A percentile compares a stretch with the other conserved stretches of the same genome.
These are phyloP conservation scores for Brasilioporus rufonigricans DNA, from an alignment of 768 basidiomycete species.

Conservation along the genomic window DNA sequence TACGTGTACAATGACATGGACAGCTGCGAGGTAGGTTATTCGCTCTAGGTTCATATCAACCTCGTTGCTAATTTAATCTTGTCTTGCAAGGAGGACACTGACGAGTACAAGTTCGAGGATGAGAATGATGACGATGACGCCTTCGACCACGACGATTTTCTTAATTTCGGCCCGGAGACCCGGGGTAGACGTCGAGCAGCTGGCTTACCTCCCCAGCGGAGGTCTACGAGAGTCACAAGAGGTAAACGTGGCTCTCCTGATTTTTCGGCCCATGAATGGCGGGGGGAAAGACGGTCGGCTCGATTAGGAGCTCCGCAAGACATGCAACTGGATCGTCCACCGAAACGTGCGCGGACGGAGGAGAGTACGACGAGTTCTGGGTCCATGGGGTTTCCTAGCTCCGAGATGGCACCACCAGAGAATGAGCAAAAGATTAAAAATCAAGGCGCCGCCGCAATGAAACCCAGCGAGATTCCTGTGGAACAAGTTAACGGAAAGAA, in stretches of 20 bases:
- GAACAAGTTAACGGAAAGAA: slow-evolving; percentile 79
- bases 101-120: slow-evolving; percentile 65
- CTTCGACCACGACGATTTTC: slow-evolving; percentile 39
- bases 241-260: slow-evolving; percentile 52
- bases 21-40: slow-evolving; percentile 50
- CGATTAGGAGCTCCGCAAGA: slow-evolving; percentile 61
- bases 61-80: slow-evolving; percentile 20
- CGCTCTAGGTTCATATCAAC: slow-evolving; percentile 18
- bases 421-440: slow-evolving; percentile 47
- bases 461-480: slow-evolving; percentile 69
- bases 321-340: slow-evolving; percentile 46
- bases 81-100: slow-evolving; percentile 50
- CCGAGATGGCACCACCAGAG: slow-evolving; percentile 22
- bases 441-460: slow-evolving; percentile 63
- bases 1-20: slow-evolving; percentile 75
- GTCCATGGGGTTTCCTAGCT: slow-evolving; percentile 35
- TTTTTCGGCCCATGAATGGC: slow-evolving; percentile 58
- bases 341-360: slow-evolving; percentile 76
- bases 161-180: slow-evolving; percentile 41
- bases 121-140: slow-evolving; percentile 65
- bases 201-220: slow-evolving; percentile 40
- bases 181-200: slow-evolving; percentile 41
- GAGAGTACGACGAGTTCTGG: slow-evolving; percentile 62
- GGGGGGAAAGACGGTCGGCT: slow-evolving; percentile 70
- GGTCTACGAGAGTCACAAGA: slow-evolving; percentile 51